Conservation (phyloP, 1,284 basidiomycete genomes). For the Dichomitus squalens region DNA sequence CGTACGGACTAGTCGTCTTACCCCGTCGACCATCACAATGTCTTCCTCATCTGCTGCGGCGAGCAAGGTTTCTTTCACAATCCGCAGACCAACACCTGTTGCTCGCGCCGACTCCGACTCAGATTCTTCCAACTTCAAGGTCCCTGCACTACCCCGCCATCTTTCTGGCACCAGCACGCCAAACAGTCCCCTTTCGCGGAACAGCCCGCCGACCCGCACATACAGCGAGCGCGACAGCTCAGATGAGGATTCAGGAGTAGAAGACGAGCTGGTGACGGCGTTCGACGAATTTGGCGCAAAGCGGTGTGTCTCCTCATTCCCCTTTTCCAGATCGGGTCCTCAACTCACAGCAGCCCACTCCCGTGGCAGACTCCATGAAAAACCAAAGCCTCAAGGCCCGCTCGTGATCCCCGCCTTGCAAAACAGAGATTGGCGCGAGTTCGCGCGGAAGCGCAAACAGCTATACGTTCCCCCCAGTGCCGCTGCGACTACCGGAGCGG, state of each 20-base stretch:
- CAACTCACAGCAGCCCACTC: slow-evolving; percentile 63
- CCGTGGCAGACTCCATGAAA: slow-evolving; percentile 44
- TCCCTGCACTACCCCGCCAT: slow-evolving; percentile 61
- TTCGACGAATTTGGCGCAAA: slow-evolving; percentile 72
- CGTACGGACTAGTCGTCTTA: not conserved
- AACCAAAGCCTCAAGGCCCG: slow-evolving; percentile 56
- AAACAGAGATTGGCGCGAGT: slow-evolving; percentile 87
- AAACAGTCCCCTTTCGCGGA: slow-evolving; percentile 60
- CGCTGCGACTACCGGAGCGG: slow-evolving; percentile 62
- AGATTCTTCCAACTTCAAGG: slow-evolving; percentile 53
- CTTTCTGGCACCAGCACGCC: slow-evolving; percentile 45
- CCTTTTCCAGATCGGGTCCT: slow-evolving; percentile 36
- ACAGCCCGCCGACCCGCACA: slow-evolving; percentile 38
- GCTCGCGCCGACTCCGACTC: slow-evolving; percentile 66
- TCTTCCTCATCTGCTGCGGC: slow-evolving; percentile 31
- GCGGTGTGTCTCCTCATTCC: slow-evolving; percentile 63
- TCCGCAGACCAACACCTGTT: slow-evolving; percentile 66
- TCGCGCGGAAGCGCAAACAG: slow-evolving; percentile 61
- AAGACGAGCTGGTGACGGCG: slow-evolving; percentile 73
- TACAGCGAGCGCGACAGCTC: slow-evolving; percentile 55
- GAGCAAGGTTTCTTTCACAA: slow-evolving; percentile 69
- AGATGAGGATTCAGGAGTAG: slow-evolving; percentile 54
- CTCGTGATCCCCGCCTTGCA: slow-evolving; percentile 83
- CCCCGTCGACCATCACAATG: slow-evolving; percentile 10
- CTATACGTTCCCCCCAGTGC: slow-evolving; percentile 72